Percentiles rank a stretch among this genome's conserved stretches.
Evolutionary conservation across 1,284 basidiomycete species (phyloP).

Genomic region (Sphagnurus paluster): DNA sequence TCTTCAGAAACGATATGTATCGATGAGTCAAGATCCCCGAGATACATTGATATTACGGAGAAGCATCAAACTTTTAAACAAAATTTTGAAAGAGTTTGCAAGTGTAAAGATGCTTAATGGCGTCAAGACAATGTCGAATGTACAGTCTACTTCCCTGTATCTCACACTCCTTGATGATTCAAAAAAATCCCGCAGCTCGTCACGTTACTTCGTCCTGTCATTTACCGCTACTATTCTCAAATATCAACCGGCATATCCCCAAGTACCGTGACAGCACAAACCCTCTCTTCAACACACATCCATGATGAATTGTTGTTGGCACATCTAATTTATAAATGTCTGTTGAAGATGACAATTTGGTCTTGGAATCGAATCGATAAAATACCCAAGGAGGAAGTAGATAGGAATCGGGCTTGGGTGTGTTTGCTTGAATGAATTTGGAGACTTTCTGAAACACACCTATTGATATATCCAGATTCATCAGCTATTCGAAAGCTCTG

Average conservation of each 20-base stretch:
- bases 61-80: slow-evolving; percentile 60
- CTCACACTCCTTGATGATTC: slow-evolving; percentile 2
- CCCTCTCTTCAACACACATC: slow-evolving; percentile 38
- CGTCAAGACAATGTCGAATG: slow-evolving; percentile 63
- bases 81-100: slow-evolving; percentile 67
- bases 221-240: slow-evolving; percentile 61
- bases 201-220: slow-evolving; percentile 46
- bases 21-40: slow-evolving; percentile 39
- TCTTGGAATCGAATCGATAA: slow-evolving; percentile 61
- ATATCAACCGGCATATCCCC: slow-evolving; percentile 48
- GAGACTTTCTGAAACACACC: slow-evolving; percentile 1
- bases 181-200: slow-evolving; percentile 46
- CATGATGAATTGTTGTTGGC: slow-evolving; percentile 57
- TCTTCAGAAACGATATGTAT: slow-evolving; percentile 47
- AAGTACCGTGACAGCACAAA: slow-evolving; percentile 35
- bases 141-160: slow-evolving; percentile 25
- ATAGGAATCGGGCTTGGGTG: slow-evolving; percentile 56
- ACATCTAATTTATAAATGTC: slow-evolving; percentile 70
- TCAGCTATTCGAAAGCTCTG: slow-evolving; percentile 60
- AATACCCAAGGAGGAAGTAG: slow-evolving; percentile 40
- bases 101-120: slow-evolving; percentile 67
- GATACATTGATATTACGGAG: slow-evolving; percentile 59
- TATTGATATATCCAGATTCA: slow-evolving; percentile 42
- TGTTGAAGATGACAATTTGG: slow-evolving; percentile 68
- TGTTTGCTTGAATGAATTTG: slow-evolving; percentile 17